phyloP scores from a whole-genome alignment of 2,329 filamentous ascomycete genomes.

The Botryotinia convoluta region DNA sequence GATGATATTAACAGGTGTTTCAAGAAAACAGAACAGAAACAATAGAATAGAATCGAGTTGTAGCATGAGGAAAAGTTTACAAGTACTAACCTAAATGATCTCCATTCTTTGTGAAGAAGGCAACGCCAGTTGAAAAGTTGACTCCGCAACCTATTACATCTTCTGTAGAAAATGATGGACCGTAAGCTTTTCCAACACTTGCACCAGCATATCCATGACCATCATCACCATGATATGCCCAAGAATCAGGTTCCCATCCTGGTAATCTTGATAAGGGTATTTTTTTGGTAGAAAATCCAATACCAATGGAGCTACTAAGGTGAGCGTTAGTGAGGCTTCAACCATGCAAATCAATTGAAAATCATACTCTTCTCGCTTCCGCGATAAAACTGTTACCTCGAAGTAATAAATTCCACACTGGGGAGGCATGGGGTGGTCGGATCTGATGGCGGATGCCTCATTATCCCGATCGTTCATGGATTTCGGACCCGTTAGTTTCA shows the following conservation, averaged over 20 bases:
- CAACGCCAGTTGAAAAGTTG: slow-evolving; percentile 61
- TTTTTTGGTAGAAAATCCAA: slow-evolving; percentile 58
- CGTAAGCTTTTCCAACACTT: slow-evolving; percentile 56
- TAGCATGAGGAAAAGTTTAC: background rate
- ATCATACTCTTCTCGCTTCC: slow-evolving; percentile 64
- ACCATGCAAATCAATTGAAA: slow-evolving; percentile 1
- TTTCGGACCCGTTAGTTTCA: slow-evolving; percentile 55
- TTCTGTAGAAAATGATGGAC: slow-evolving; percentile 52
- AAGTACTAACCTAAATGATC: slow-evolving; percentile 49
- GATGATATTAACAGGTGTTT: background rate
- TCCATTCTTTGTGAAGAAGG: slow-evolving; percentile 70
- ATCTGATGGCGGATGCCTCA: slow-evolving; percentile 79
- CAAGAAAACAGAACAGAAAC: background rate
- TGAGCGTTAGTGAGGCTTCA: slow-evolving; percentile 22
- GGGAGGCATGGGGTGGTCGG: slow-evolving; percentile 81
- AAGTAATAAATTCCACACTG: slow-evolving; percentile 96
- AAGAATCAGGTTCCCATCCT: slow-evolving; percentile 67
- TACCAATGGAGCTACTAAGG: slow-evolving; percentile 56
- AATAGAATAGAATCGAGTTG: background rate
- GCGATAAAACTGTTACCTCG: slow-evolving; percentile 66
- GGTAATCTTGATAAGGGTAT: slow-evolving; percentile 55
- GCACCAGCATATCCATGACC: slow-evolving; percentile 59
- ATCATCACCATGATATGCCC: slow-evolving; percentile 69
- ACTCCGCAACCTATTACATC: slow-evolving; percentile 65
- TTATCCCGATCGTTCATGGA: slow-evolving; percentile 53